Evolutionary conservation across 768 basidiomycete species (phyloP).

Genomic region (Russula griseocarnosa): DNA sequence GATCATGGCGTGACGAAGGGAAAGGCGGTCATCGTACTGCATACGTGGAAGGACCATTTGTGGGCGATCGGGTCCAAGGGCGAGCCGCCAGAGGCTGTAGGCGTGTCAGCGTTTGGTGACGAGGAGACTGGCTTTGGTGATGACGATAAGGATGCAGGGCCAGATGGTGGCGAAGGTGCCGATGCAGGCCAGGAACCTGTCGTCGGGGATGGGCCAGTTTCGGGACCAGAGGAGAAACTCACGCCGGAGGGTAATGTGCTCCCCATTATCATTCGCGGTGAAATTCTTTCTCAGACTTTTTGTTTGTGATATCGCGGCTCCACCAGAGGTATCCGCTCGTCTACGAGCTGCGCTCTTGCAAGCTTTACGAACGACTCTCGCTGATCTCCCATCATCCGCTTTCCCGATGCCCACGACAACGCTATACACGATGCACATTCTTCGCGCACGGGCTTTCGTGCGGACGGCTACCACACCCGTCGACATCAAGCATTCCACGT

Average conservation of each 20-base stretch:
- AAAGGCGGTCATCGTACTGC: slow-evolving; percentile 69
- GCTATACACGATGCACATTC: slow-evolving; percentile 71
- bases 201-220: slow-evolving; percentile 4
- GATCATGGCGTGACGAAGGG: slow-evolving; percentile 48
- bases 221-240: slow-evolving; percentile 21
- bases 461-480: slow-evolving; percentile 42
- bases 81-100: slow-evolving; percentile 46
- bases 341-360: slow-evolving; percentile 64
- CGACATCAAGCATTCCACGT: slow-evolving; percentile 72
- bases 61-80: slow-evolving; percentile 68
- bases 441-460: slow-evolving; percentile 76
- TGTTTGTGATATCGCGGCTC: not conserved
- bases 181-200: slow-evolving; percentile 31
- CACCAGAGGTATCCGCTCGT: slow-evolving; percentile 51
- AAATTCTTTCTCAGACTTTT: not conserved
- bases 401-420: slow-evolving; percentile 76
- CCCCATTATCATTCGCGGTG: not conserved
- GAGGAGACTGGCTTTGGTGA: slow-evolving; percentile 16
- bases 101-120: slow-evolving; percentile 22
- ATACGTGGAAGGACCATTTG: slow-evolving; percentile 72
- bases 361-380: slow-evolving; percentile 51
- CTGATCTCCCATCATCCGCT: slow-evolving; percentile 44
- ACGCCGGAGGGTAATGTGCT: slow-evolving; percentile 32
- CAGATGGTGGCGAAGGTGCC: slow-evolving; percentile 14
- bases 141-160: slow-evolving; percentile 23